phyloP scores from a whole-genome alignment of 768 basidiomycete genomes.

The Megacollybia marginata region DNA sequence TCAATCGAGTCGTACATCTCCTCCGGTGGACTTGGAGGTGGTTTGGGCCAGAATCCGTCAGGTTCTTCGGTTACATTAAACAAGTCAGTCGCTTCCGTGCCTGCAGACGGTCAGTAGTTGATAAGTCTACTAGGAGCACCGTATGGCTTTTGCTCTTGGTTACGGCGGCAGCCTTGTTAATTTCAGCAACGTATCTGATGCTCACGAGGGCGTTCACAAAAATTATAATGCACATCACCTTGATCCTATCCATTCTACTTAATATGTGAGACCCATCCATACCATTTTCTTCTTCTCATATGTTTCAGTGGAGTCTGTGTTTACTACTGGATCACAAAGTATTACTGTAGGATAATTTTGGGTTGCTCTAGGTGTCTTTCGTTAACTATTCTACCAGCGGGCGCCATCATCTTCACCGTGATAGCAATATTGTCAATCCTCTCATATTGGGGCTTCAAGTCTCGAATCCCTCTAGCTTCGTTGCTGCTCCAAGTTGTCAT shows the following conservation, averaged over 20 bases:
- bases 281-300: neutral
- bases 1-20: slow-evolving; percentile 56
- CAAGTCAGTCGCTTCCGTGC: slow-evolving; percentile 32
- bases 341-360: slow-evolving; percentile 47
- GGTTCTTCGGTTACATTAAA: slow-evolving; percentile 62
- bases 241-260: slow-evolving; percentile 51
- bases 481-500: slow-evolving; percentile 77
- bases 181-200: slow-evolving; percentile 63
- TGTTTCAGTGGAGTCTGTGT: slow-evolving; percentile 55
- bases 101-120: too few species aligned
- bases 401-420: slow-evolving; percentile 78
- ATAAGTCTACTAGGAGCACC: slow-evolving; percentile 42
- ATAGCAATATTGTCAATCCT: slow-evolving; percentile 71
- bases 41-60: slow-evolving; percentile 46
- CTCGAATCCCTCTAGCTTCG: slow-evolving; percentile 73
- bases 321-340: slow-evolving; percentile 69
- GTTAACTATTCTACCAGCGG: slow-evolving; percentile 36
- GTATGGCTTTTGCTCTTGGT: slow-evolving; percentile 73
- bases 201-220: slow-evolving; percentile 67
- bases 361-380: slow-evolving; percentile 3
- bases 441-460: slow-evolving; percentile 64
- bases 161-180: slow-evolving; percentile 56
- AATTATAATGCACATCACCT: slow-evolving; percentile 70
- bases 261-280: slow-evolving; percentile 45
- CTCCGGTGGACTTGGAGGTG: slow-evolving; percentile 64